A percentile compares a stretch with the other conserved stretches of the same genome.
These are phyloP conservation scores for Talaromyces proteolyticus DNA, from an alignment of 495 filamentous ascomycete species.

Conservation along the genomic window DNA sequence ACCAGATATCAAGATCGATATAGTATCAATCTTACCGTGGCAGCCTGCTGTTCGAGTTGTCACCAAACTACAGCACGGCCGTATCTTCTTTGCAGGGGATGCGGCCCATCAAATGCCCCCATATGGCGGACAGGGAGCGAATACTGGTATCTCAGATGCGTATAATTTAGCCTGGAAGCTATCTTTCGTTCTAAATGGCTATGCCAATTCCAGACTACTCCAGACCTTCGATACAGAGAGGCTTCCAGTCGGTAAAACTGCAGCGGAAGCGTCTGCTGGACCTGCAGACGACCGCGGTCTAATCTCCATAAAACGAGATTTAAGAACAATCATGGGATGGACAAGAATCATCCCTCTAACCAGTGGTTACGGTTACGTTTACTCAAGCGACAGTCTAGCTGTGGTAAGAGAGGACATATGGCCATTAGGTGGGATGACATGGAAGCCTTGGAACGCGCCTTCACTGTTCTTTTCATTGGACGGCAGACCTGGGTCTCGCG, in stretches of 20 bases:
- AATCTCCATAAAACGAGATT: background rate
- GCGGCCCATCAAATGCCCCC: slow-evolving; percentile 46
- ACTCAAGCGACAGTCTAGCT: slow-evolving; percentile 1
- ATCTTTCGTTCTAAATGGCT: slow-evolving; percentile 34
- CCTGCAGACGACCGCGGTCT: slow-evolving; percentile 1
- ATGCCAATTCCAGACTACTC: slow-evolving; percentile 30
- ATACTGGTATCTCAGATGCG: slow-evolving; percentile 42
- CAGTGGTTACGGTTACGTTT: slow-evolving; percentile 2
- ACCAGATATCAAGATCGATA: slow-evolving; percentile 14
- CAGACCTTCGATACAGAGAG: slow-evolving; percentile 45
- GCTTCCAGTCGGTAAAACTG: slow-evolving; percentile 32
- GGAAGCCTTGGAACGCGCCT: slow-evolving; percentile 2
- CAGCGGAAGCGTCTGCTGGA: slow-evolving; percentile 1
- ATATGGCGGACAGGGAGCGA: slow-evolving; percentile 41
- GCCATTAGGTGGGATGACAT: slow-evolving; percentile 2
- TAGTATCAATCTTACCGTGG: slow-evolving; percentile 11
- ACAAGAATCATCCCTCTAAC: background rate
- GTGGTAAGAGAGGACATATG: background rate
- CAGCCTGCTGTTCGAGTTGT: slow-evolving; percentile 12
- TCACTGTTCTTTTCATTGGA: slow-evolving; percentile 3
- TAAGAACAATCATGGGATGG: background rate
- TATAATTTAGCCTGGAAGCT: slow-evolving; percentile 45
- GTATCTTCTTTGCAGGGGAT: slow-evolving; percentile 44
- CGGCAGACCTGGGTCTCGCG: slow-evolving; percentile 18
- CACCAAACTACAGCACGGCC: slow-evolving; percentile 12